Evolutionary conservation across 2,329 filamentous ascomycete species (phyloP), one percentile per base, ranked within the genome.

Genomic region (Trichoderma gracile): DNA sequence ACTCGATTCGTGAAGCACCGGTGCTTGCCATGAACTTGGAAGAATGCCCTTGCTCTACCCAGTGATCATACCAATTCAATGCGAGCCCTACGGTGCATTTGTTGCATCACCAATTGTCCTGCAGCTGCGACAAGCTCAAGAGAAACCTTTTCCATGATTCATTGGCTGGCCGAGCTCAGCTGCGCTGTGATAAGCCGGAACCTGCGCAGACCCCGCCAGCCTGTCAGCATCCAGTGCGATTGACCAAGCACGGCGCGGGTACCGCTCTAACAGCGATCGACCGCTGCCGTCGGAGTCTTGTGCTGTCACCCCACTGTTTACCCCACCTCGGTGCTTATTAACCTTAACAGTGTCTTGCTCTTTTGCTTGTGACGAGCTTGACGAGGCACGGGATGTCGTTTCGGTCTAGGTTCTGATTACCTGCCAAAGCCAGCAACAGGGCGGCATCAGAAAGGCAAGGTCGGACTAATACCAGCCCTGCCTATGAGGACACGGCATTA

Each of bases 161-260:
- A 38, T 58, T 38, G 42, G 17, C 42, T 23, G 46, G 15, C 56
- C 23, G 45, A 30, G 56, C 30, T 33, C 30, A 47, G 27, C 30
- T 49, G 53, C 53, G 19, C 27, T 5, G 42, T 46, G 58, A 53
- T 61, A 61, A 42, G 40, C 19, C 25, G 23, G 19, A 9, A 62
- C 58, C 58, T 62, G 49, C 40, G 12, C 40, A 45, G 12, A 53
- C 49, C 58, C 58, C 58, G 58, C 58, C 40, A 45, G 40, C 25
- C 40, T 3, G 42, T 25, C 49, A 25, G n/a, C 25, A 61, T 15
- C 21, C 30, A 40, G 58, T 49, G 49, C 38, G 19, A 21, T n/a
- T 40, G 5, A 62, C 27, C 58, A 40, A 25, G 21, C 43, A 38
- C 23, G 45, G 40, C 58, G 47, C 47, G 38, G 33, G 58, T 62